A percentile compares a stretch with the other conserved stretches of the same genome.
Evolutionary conservation across 495 filamentous ascomycete genomes (phyloP).

Genomic region (Lophiostoma macrostomum): DNA sequence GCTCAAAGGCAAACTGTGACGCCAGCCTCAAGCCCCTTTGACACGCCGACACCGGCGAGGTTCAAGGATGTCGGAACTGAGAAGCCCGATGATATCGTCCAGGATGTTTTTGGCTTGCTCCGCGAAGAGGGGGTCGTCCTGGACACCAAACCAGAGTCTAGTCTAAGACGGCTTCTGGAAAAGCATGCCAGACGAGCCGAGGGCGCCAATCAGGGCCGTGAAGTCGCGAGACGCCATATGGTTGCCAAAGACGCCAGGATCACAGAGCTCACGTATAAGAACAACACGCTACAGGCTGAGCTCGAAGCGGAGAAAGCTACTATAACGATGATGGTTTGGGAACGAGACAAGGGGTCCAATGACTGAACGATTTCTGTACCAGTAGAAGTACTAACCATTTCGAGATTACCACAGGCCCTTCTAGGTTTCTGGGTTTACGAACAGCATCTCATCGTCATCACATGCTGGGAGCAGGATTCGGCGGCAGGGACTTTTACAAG

Average conservation of each 20-base stretch:
- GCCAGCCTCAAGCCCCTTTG: conserved; percentile 32
- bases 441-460: no score
- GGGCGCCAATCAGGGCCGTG: conserved; percentile 41
- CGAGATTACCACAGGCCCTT: no score
- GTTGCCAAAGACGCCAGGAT: conserved; percentile 61
- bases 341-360: conserved; percentile 14
- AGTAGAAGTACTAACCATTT: no score
- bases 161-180: conserved; percentile 48
- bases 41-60: conserved; percentile 52
- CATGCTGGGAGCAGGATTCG: no score
- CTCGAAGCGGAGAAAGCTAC: conserved; percentile 48
- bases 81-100: conserved; percentile 46
- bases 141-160: conserved; percentile 33
- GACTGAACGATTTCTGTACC: conserved; percentile 1
- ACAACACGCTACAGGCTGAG: conserved; percentile 52
- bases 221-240: conserved; percentile 58
- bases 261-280: conserved; percentile 48
- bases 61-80: conserved; percentile 36
- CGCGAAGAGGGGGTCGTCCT: conserved; percentile 48
- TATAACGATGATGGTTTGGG: conserved; percentile 25
- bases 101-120: conserved; percentile 51
- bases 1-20: neutral
- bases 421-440: no score
- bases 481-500: no score
- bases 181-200: conserved; percentile 50